A percentile compares a stretch with the other conserved stretches of the same genome.
Evolutionary conservation across 1,139 yeast genomes (phyloP).

Genomic region (Sugiyamaella japonica): DNA sequence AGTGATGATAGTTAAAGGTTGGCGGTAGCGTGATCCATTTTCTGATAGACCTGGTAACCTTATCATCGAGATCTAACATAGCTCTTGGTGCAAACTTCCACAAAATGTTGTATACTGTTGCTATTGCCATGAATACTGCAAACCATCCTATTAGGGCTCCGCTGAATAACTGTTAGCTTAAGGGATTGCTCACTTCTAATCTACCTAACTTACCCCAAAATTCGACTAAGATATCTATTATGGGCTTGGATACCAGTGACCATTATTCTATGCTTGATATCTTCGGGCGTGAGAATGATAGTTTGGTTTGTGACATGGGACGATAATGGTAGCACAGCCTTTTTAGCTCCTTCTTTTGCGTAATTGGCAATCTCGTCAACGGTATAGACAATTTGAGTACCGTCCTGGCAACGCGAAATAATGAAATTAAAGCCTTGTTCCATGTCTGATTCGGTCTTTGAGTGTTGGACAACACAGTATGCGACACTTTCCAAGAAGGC

Average conservation of each 20-base stretch:
- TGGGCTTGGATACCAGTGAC: constrained; percentile 7
- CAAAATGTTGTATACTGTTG: constrained; percentile 7
- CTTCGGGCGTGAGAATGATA: constrained; percentile 8
- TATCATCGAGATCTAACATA: constrained; percentile 7
- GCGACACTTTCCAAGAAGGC: constrained; percentile 12
- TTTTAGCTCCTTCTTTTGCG: constrained; percentile 3
- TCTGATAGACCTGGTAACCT: constrained; percentile 34
- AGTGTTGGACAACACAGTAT: constrained; percentile 8
- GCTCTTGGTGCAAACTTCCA: constrained; percentile 5
- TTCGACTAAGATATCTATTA: constrained; percentile 11
- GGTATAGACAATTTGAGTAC: constrained; percentile 1
- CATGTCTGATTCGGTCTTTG: constrained; percentile 3
- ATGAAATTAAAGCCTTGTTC: constrained; percentile 7
- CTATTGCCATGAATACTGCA: constrained; percentile 7
- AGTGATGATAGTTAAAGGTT: constrained; percentile 46
- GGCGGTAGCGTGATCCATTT: constrained; percentile 53
- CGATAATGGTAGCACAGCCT: constrained; percentile 1
- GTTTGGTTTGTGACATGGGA: constrained; percentile 10
- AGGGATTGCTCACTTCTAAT: background rate
- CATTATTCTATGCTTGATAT: constrained; percentile 6
- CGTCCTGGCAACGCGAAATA: background rate
- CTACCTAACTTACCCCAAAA: constrained; percentile 14
- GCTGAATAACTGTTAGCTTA: constrained; percentile 3
- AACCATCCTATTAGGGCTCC: constrained; percentile 15
- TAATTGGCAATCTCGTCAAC: constrained; percentile 15